These are phyloP conservation scores for Galerina marginata DNA, from an alignment of 768 basidiomycete genomes.

Conservation along the genomic window DNA sequence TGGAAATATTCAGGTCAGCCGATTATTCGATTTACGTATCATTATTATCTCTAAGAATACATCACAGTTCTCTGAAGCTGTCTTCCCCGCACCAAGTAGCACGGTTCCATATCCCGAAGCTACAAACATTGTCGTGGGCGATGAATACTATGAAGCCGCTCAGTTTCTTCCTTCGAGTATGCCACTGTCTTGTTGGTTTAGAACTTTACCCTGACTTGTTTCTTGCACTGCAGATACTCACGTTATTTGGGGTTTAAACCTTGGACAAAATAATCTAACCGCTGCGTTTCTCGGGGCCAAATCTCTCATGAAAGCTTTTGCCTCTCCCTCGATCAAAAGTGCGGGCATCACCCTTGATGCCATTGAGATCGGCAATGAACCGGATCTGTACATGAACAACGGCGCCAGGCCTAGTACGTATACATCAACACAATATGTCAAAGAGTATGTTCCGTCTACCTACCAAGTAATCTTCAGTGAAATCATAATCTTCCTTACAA, in stretches of 20 bases:
- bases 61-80: constrained; percentile 48
- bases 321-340: constrained; percentile 39
- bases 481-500: constrained; percentile 24
- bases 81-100: constrained; percentile 53
- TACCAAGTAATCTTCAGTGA: background rate
- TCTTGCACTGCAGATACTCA: constrained; percentile 48
- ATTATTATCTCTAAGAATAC: background rate
- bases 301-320: constrained; percentile 55
- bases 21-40: background rate
- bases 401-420: constrained; percentile 42
- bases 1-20: constrained; percentile 46
- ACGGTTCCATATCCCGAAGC: constrained; percentile 73
- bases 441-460: constrained; percentile 44
- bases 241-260: constrained; percentile 73
- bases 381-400: constrained; percentile 58
- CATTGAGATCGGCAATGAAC: constrained; percentile 67
- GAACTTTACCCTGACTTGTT: background rate
- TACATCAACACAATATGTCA: constrained; percentile 49
- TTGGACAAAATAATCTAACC: constrained; percentile 59
- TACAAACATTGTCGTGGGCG: constrained; percentile 60
- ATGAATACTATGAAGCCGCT: constrained; percentile 58
- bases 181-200: constrained; percentile 15
- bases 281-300: constrained; percentile 52
- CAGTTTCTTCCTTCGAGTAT: constrained; percentile 56
- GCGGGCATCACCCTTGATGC: constrained; percentile 56